Conservation (phyloP, 2,329 filamentous ascomycete species). For the Pseudogymnoascus sp. region DNA sequence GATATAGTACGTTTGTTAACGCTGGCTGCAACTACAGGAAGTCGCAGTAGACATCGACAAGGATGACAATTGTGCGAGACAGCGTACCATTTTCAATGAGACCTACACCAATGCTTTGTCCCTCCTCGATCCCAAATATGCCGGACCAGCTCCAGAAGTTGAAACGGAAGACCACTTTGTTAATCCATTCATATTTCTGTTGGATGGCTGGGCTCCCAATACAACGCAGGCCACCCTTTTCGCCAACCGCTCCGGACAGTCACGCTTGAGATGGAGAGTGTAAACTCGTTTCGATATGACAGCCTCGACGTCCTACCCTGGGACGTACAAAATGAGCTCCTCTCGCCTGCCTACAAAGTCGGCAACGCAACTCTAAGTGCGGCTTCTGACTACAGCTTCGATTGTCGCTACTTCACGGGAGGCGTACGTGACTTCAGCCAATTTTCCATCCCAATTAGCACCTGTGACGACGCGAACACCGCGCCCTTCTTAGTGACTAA, state of each 20-base stretch:
- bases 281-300: neutral
- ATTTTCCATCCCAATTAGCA: neutral
- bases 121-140: neutral
- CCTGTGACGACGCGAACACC: neutral
- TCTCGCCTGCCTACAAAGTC: neutral
- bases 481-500: neutral
- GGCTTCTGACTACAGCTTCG: neutral
- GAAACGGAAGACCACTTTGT: neutral
- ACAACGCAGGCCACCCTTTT: neutral
- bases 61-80: neutral
- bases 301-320: neutral
- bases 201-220: neutral
- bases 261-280: neutral
- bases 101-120: neutral
- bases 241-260: neutral
- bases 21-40: neutral
- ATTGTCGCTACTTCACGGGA: neutral
- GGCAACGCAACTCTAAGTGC: neutral
- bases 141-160: neutral
- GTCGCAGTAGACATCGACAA: neutral
- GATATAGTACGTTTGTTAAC: neutral
- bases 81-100: neutral
- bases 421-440: neutral
- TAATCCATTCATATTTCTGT: neutral
- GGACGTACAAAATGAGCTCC: neutral